Conservation (phyloP, 139 green algal genomes). For the Monoraphidium neglectum region DNA sequence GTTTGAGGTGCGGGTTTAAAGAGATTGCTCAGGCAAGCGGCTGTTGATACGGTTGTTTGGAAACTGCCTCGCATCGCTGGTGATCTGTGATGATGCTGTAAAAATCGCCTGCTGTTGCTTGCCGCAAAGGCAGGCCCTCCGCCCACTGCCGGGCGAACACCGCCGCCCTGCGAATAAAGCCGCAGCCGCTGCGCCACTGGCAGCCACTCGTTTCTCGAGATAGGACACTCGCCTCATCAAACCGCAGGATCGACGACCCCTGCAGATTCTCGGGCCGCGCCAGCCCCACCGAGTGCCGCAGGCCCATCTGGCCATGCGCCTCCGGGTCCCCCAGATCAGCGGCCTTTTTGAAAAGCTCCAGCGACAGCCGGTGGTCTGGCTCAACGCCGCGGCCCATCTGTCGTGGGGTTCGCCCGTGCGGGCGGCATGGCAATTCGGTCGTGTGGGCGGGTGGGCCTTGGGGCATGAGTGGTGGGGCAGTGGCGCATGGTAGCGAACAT, state of each 20-base stretch:
- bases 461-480: not conserved
- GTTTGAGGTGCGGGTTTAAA: no score
- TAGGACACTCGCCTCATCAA: slow-evolving; percentile 42
- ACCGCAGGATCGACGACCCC: slow-evolving; percentile 21
- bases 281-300: slow-evolving; percentile 65
- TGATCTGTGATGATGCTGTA: no score
- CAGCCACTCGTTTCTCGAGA: not conserved
- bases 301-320: slow-evolving; percentile 71
- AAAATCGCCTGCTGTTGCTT: no score
- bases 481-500: not conserved
- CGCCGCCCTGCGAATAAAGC: no score
- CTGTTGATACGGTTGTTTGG: no score
- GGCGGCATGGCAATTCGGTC: not conserved
- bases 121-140: no score
- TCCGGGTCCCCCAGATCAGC: slow-evolving; percentile 67
- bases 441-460: not conserved
- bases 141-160: no score
- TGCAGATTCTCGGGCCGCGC: slow-evolving; percentile 38
- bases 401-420: not conserved
- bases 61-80: no score
- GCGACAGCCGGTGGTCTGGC: slow-evolving; percentile 54
- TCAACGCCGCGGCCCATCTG: slow-evolving; percentile 56
- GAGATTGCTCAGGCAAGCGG: no score
- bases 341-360: slow-evolving; percentile 66
- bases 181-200: no score